These are phyloP conservation scores for Porpolomopsis calyptriformis DNA, from an alignment of 768 basidiomycete species.

Conservation along the genomic window DNA sequence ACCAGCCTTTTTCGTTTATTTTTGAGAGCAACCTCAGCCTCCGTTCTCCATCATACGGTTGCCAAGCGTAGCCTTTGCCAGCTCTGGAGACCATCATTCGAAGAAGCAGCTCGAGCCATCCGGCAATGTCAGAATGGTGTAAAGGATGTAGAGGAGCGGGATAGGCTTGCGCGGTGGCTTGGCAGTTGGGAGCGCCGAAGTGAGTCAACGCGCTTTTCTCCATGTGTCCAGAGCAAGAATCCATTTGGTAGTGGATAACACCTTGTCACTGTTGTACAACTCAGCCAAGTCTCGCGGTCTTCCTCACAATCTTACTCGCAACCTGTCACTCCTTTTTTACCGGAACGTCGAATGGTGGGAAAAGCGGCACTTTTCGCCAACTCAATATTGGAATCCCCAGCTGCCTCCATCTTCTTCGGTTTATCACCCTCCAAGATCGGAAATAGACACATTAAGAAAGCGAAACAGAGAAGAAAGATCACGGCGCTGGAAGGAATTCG, in stretches of 20 bases:
- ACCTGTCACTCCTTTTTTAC: slow-evolving; percentile 34
- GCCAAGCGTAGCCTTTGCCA: slow-evolving; percentile 35
- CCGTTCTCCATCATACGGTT: slow-evolving; percentile 42
- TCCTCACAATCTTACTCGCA: slow-evolving; percentile 47
- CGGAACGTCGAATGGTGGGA: slow-evolving; percentile 24
- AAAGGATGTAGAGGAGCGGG: slow-evolving; percentile 18
- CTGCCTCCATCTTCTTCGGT: slow-evolving; percentile 4
- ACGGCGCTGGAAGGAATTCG: slow-evolving; percentile 19
- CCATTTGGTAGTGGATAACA: slow-evolving; percentile 47
- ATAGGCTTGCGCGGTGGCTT: slow-evolving; percentile 32
- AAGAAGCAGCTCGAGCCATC: slow-evolving; percentile 35
- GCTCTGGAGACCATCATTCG: slow-evolving; percentile 47
- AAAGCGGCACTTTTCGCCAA: slow-evolving; percentile 11
- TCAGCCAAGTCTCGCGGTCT: slow-evolving; percentile 57
- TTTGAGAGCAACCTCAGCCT: slow-evolving; percentile 43
- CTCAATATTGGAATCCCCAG: slow-evolving; percentile 31
- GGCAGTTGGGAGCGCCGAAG: slow-evolving; percentile 46
- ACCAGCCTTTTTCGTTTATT: slow-evolving; percentile 52
- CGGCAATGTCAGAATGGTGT: slow-evolving; percentile 27
- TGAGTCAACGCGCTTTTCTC: slow-evolving; percentile 17
- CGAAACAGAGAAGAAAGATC: slow-evolving; percentile 13
- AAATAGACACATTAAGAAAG: slow-evolving; percentile 6
- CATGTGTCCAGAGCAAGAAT: slow-evolving; percentile 5
- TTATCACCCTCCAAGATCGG: slow-evolving; percentile 13
- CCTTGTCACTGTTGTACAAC: slow-evolving; percentile 48